Base-by-base conservation (phyloP, 768 basidiomycete genomes). In the Leccinum disarticulatum region DNA sequence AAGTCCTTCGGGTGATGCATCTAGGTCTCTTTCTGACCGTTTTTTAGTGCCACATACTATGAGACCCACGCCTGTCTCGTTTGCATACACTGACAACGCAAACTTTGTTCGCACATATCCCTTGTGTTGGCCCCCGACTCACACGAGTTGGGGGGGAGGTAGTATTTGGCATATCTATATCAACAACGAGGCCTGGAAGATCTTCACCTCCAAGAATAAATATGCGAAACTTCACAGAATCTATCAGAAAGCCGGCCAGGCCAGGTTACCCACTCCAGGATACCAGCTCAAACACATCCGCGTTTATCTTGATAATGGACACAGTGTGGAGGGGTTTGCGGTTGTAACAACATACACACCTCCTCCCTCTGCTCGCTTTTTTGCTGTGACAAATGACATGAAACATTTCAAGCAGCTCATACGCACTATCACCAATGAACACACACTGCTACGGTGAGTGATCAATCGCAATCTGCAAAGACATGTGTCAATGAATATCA, bases 61-160 rank as follows among this genome's bases (percentile, higher is more conserved):
- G 54, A 17, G 2, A 19, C 5, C 28, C 10, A 4, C 11, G 0
- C 54, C 30, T 11, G 0, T 0, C 15, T 31, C 14, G 10, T 57
- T 57, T 28, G 17, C 10, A 30, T 56, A 19, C 10, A 14, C 11
- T 19, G 43, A 6, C 25, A 5, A 2, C 7, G 1, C 11, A 11
- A 14, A 3, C 9, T 1, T 0, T n/a, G 0, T 6, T 14, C 1
- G 7, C 27, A 0, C 0, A 25, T 11, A 25, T 28, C 10, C 41
- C 38, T 19, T 58, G 7, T 0, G 7, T 13, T 2, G 3, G 4
- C 1, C 19, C 17, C 19, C 4, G 9, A 1, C 3, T 4, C 3
- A 5, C 36, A 14, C 0, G 1, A 58, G 38, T 25, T 31, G 17
- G 5, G 17, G 30, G 36, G 1, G 28, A 10, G 13, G 33, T 13